These are phyloP conservation scores for grape (Vitis vinifera) DNA, from an alignment of 164 flowering plant genomes.

Conservation along the genomic window DNA sequence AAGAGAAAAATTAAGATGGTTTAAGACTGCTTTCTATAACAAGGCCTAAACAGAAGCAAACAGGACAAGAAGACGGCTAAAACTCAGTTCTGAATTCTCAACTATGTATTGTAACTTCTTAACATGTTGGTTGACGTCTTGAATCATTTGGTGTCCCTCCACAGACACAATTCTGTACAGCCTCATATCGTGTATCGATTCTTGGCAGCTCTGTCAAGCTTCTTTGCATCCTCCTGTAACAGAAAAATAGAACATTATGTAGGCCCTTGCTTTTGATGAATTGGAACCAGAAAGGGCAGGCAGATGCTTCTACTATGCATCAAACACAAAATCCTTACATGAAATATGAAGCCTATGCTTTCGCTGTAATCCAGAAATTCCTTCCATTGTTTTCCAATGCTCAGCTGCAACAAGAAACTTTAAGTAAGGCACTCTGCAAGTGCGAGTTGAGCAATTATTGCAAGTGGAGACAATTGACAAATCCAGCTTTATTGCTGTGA, in stretches of 20 bases:
- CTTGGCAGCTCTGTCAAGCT: conserved; percentile 59
- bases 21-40: too few species aligned
- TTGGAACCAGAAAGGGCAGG: background rate
- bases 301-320: background rate
- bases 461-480: too few species aligned
- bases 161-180: too few species aligned
- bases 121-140: too few species aligned
- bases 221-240: conserved; percentile 79
- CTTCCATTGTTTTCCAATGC: conserved; percentile 89
- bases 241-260: background rate
- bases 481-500: too few species aligned
- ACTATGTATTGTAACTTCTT: too few species aligned
- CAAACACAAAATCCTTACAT: conserved; percentile 19
- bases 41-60: too few species aligned
- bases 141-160: too few species aligned
- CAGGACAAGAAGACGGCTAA: too few species aligned
- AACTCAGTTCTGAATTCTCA: too few species aligned
- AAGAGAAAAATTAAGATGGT: too few species aligned
- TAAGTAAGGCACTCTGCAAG: background rate
- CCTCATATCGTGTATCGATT: conserved; percentile 47
- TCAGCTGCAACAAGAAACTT: conserved; percentile 28
- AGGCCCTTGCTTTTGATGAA: background rate
- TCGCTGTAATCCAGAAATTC: conserved; percentile 71
- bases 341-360: conserved; percentile 55
- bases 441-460: background rate